Evolutionary conservation across 2,329 filamentous ascomycete species (phyloP).

Genomic region (Aspergillus fumigatus): DNA sequence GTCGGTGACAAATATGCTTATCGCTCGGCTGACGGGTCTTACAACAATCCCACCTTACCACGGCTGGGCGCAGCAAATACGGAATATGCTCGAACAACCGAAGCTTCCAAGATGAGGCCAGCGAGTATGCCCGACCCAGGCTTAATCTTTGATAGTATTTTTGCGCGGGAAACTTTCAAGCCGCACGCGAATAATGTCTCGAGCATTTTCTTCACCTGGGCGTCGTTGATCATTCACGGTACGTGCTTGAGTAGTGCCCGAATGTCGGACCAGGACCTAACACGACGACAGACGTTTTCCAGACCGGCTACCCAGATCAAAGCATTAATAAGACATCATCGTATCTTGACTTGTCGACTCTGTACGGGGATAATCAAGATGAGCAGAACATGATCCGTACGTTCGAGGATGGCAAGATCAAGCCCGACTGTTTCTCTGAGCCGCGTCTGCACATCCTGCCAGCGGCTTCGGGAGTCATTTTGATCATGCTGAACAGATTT

Average conservation of each 20-base stretch:
- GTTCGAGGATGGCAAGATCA: conserved; percentile 66
- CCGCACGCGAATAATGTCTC: conserved; percentile 67
- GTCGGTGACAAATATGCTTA: conserved; percentile 57
- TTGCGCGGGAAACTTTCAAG: conserved; percentile 40
- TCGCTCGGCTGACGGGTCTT: conserved; percentile 64
- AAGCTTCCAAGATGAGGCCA: conserved; percentile 55
- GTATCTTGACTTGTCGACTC: conserved; percentile 66
- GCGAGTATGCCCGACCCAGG: conserved; percentile 64
- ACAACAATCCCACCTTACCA: conserved; percentile 65
- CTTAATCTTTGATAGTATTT: conserved; percentile 43
- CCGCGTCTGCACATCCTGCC: conserved; percentile 66
- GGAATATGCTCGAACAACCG: conserved; percentile 62
- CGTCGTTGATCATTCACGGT: conserved; percentile 69
- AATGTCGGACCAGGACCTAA: neutral
- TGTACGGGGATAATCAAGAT: conserved; percentile 60
- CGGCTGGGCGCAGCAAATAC: conserved; percentile 63
- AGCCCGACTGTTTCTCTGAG: conserved; percentile 68
- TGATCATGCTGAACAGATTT: conserved; percentile 71
- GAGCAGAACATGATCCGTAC: conserved; percentile 53
- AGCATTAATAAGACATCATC: conserved; percentile 63
- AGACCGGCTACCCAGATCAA: conserved; percentile 59
- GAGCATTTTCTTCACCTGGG: conserved; percentile 68
- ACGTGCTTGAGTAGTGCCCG: conserved; percentile 8
- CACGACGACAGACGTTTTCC: conserved; percentile 56
- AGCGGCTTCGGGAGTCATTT: conserved; percentile 64